A percentile compares a stretch with the other conserved stretches of the same genome.
Conservation (phyloP, 148 eudicot genomes). For the Selenicereus undatus region DNA sequence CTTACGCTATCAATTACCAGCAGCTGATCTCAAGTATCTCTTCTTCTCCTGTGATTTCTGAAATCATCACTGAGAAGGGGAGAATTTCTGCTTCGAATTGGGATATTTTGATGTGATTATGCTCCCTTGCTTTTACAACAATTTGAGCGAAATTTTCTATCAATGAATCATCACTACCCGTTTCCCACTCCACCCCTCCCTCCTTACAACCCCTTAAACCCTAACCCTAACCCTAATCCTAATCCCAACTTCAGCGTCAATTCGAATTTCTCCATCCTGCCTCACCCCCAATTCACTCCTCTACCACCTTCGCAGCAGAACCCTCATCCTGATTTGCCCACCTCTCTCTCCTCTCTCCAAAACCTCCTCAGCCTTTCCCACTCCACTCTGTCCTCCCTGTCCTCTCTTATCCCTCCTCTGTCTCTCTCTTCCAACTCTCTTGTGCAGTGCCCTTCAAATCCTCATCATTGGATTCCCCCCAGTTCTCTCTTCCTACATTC, state of each 20-base stretch:
- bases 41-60: too few relatives aligned
- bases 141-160: neutral
- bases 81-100: neutral
- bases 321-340: slow-evolving; percentile 25
- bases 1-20: too few relatives aligned
- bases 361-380: slow-evolving; percentile 28
- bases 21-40: too few relatives aligned
- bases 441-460: slow-evolving; percentile 47
- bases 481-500: slow-evolving; percentile 59
- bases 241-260: slow-evolving; percentile 31
- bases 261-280: neutral
- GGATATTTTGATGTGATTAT: neutral
- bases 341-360: slow-evolving; percentile 28
- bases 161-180: slow-evolving; percentile 28
- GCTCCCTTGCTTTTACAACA: neutral
- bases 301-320: slow-evolving; percentile 5
- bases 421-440: slow-evolving; percentile 35
- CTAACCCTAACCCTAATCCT: slow-evolving; percentile 28
- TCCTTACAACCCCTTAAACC: slow-evolving; percentile 26
- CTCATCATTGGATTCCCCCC: slow-evolving; percentile 58
- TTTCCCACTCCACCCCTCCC: slow-evolving; percentile 7
- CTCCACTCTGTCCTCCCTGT: slow-evolving; percentile 36
- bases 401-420: slow-evolving; percentile 31
- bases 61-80: too few relatives aligned
- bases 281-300: slow-evolving; percentile 26